A percentile compares a stretch with the other conserved stretches of the same genome.
These are phyloP conservation scores for Chenopodium album DNA, from an alignment of 148 eudicot genomes.

Conservation along the genomic window DNA sequence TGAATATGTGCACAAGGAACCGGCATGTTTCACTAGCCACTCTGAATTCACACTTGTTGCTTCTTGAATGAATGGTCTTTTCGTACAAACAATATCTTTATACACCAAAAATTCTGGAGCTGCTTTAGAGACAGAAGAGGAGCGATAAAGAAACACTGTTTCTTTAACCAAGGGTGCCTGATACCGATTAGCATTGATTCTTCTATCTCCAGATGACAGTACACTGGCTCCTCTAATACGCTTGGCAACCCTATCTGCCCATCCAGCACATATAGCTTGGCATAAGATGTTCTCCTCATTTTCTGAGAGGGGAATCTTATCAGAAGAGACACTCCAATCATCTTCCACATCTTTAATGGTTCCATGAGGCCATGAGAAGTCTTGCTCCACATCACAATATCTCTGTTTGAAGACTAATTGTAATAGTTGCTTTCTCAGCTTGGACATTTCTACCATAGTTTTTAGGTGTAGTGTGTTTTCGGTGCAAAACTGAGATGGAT, in stretches of 20 bases:
- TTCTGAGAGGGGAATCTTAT: conserved; percentile 45
- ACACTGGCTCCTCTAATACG: conserved; percentile 38
- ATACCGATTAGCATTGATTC: conserved; percentile 58
- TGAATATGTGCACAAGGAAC: conserved; percentile 56
- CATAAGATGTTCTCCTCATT: conserved; percentile 73
- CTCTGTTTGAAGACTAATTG: conserved; percentile 55
- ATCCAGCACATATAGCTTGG: conserved; percentile 91
- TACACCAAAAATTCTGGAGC: conserved; percentile 83
- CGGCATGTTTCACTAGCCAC: conserved; percentile 78
- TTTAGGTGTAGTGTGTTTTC: conserved; percentile 52
- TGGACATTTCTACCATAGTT: conserved; percentile 90
- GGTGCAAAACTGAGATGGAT: conserved; percentile 49
- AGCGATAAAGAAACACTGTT: conserved; percentile 62
- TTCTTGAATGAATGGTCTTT: conserved; percentile 69
- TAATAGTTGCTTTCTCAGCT: conserved; percentile 77
- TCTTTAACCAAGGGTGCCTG: conserved; percentile 62
- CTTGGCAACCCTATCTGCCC: conserved; percentile 93
- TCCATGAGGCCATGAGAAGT: conserved; percentile 63
- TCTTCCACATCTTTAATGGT: conserved; percentile 57
- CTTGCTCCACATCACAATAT: conserved; percentile 34
- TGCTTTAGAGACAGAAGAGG: conserved; percentile 60
- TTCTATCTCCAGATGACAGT: conserved; percentile 45
- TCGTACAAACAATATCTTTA: conserved; percentile 56
- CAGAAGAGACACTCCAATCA: conserved; percentile 50
- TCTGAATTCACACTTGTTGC: conserved; percentile 67